Evolutionary conservation across 495 filamentous ascomycete genomes (phyloP), one percentile per base, ranked within the genome.

Genomic region (Aspergillus campestris): DNA sequence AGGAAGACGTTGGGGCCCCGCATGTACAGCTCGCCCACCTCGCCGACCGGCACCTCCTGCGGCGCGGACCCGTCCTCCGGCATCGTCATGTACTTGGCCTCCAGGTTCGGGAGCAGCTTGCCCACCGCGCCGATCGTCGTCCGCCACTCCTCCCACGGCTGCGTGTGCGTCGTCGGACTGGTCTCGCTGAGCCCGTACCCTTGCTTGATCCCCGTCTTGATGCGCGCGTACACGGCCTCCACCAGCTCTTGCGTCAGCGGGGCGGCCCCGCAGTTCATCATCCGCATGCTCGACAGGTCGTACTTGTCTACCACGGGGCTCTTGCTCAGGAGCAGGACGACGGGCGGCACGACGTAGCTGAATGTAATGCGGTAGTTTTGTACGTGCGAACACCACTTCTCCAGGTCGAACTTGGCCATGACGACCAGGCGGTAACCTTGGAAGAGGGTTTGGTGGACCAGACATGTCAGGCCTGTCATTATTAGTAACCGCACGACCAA

Each of bases 151-250:
- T 80, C 76, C 79, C 89, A 84, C 8, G 69, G 72, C 63, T 89
- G 78, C 8, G 78, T 73, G 14, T 69, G 66, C 0, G 63, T 66
- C 12, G 68, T 69, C 2, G 81, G 81, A 40, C 79, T 82, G 11
- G 81, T 84, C 60, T 85, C 81, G 5, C 86, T 90, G 70, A 91
- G 85, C n/a, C 89, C 89, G 73, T 89, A 95, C 1, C 86, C 89
- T 56, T 94, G 89, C 51, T 82, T 87, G 29, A 92, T 74, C 34
- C 83, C 83, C 34, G 94, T 69, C 37, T 80, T 79, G 40, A 92
- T 73, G 9, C 89, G 77, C 5, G 75, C 56, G 67, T 88, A 89
- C 7, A 94, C 81, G 11, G 81, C 74, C 45, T 90, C 79, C 6
- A 89, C 85, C 3, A 98, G 71, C 40, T 96, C 89, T 14, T 75